Evolutionary conservation across 257 asterid species (phyloP).

Genomic region (Nicotiana paniculata): DNA sequence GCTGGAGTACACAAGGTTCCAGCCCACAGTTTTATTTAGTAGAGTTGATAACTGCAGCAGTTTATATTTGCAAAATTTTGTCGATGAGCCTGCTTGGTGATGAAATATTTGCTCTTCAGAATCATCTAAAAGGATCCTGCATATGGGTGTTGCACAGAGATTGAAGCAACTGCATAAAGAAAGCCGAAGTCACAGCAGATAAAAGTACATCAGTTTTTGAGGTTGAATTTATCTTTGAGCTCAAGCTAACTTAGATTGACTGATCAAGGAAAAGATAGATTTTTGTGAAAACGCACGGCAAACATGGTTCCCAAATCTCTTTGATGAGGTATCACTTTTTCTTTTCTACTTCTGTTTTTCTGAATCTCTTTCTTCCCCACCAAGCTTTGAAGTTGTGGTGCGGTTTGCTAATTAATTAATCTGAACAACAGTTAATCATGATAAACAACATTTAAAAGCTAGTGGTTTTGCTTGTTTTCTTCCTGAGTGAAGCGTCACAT

Average conservation of each 20-base stretch:
- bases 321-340: not conserved
- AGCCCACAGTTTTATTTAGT: conserved; percentile 44
- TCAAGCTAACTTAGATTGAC: too few relatives aligned
- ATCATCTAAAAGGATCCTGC: not conserved
- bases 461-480: not conserved
- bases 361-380: not conserved
- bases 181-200: not conserved
- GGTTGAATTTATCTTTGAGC: too few relatives aligned
- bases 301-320: not conserved
- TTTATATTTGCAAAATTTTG: not conserved
- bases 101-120: not conserved
- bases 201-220: not conserved
- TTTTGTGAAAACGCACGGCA: not conserved
- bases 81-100: not conserved
- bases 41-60: not conserved
- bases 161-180: not conserved
- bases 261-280: not conserved
- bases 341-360: not conserved
- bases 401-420: not conserved
- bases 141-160: not conserved
- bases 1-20: conserved; percentile 71
- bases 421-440: not conserved
- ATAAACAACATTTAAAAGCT: not conserved
- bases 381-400: not conserved
- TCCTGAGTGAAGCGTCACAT: not conserved